A percentile compares a stretch with the other conserved stretches of the same genome.
phyloP scores from a whole-genome alignment of 192 early-diverging fungal genomes.

The Ambispora gerdemannii region DNA sequence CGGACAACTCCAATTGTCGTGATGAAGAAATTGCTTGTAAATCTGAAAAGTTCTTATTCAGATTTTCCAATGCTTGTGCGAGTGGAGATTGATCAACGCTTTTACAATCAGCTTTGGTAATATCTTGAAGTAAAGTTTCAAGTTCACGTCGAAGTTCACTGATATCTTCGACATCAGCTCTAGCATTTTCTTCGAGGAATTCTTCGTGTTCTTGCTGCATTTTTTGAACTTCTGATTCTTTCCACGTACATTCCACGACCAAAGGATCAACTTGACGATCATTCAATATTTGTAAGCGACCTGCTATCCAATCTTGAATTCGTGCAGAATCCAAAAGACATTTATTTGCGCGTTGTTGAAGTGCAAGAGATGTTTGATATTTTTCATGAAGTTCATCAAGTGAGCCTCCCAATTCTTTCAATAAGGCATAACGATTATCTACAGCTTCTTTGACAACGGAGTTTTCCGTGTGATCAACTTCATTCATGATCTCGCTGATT shows the following conservation, averaged over 20 bases:
- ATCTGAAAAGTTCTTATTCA: conserved; percentile 20
- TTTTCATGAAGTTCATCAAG: conserved; percentile 12
- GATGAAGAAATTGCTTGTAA: conserved; percentile 1
- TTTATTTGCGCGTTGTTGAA: conserved; percentile 19
- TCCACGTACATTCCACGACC: background rate
- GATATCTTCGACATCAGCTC: conserved; percentile 19
- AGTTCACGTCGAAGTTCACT: conserved; percentile 13
- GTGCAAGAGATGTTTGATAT: conserved; percentile 11
- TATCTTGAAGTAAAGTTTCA: conserved; percentile 22
- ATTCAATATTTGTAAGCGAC: conserved; percentile 1
- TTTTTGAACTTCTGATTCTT: conserved; percentile 17
- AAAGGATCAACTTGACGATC: conserved; percentile 15
- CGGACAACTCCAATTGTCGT: conserved; percentile 12
- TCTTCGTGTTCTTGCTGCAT: conserved; percentile 14
- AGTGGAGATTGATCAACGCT: conserved; percentile 18
- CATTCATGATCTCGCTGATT: conserved; percentile 3
- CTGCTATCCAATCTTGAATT: conserved; percentile 14
- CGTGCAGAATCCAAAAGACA: conserved; percentile 13
- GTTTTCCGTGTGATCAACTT: conserved; percentile 25
- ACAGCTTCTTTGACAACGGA: background rate
- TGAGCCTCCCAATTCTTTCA: background rate
- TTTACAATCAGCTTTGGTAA: conserved; percentile 14
- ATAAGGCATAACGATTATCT: background rate
- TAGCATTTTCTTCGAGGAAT: conserved; percentile 18
- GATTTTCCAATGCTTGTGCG: background rate